phyloP scores from a whole-genome alignment of 179 eudicot species.

The Beta lomatogona region DNA sequence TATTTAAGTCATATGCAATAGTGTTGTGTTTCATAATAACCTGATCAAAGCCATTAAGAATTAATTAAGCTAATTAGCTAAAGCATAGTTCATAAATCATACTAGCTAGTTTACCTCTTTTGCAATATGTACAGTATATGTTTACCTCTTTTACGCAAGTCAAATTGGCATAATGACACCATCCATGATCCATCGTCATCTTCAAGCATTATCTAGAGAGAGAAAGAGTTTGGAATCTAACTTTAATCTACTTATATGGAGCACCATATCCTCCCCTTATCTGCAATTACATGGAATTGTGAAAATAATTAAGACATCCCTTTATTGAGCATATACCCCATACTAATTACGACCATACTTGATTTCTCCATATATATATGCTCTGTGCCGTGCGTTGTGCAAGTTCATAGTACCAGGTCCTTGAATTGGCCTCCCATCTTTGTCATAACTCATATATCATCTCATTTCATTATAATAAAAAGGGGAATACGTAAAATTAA shows the following conservation, averaged over 20 bases:
- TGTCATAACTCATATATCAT: neutral
- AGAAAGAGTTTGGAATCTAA: neutral
- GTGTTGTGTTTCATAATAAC: no score
- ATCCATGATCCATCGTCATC: neutral
- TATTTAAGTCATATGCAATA: no score
- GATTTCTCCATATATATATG: neutral
- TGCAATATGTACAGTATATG: no score
- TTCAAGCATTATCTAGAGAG: no score
- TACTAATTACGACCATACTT: neutral
- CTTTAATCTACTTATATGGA: no score
- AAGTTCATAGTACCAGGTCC: neutral
- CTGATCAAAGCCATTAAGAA: no score
- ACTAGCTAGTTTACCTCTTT: no score
- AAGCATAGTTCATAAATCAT: no score
- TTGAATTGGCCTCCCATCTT: neutral
- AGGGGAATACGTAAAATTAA: neutral
- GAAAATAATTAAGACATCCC: neutral
- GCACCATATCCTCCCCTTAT: neutral
- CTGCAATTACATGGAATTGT: neutral
- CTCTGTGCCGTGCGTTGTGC: neutral
- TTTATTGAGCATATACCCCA: neutral
- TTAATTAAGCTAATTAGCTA: no score
- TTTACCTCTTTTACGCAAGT: neutral
- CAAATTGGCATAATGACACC: neutral
- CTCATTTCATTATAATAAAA: neutral